phyloP scores from a whole-genome alignment of 305 asterid species.

The Ilex paraguariensis region DNA sequence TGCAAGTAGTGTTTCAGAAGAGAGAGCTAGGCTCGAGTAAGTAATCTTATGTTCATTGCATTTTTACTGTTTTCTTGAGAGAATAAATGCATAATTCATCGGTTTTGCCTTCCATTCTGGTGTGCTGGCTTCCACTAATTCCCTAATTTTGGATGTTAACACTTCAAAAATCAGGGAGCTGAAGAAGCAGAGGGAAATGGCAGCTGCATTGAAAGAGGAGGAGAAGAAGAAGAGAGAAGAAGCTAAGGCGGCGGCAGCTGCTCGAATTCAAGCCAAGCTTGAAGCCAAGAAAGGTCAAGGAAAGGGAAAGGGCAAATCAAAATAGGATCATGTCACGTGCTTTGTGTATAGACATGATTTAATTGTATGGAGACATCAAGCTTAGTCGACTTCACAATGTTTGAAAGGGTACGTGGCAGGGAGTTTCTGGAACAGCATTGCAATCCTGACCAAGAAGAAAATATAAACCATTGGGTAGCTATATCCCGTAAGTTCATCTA shows the following conservation, averaged over 20 bases:
- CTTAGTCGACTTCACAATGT: not conserved
- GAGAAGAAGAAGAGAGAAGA: conserved; percentile 98
- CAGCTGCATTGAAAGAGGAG: conserved; percentile 78
- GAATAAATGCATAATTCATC: no score
- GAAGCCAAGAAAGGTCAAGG: conserved; percentile 81
- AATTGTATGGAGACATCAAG: not conserved
- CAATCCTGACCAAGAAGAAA: no score
- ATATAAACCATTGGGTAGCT: no score
- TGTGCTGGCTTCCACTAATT: not conserved
- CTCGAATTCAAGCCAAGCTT: conserved; percentile 90
- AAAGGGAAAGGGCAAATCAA: conserved; percentile 89
- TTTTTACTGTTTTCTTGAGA: not conserved
- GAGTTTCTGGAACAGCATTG: no score
- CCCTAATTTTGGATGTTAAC: not conserved
- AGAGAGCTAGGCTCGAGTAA: conserved; percentile 94
- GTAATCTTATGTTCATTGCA: conserved; percentile 10
- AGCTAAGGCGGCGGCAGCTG: conserved; percentile 98
- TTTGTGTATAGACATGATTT: not conserved
- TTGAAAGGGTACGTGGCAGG: no score
- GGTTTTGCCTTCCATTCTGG: not conserved
- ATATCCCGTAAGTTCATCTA: no score
- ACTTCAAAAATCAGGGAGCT: conserved; percentile 49
- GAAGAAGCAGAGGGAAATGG: conserved; percentile 86
- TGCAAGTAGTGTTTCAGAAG: conserved; percentile 78
- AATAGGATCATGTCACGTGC: conserved; percentile 24